phyloP scores from a whole-genome alignment of 1,284 basidiomycete species.

The Xanthoconium separans region DNA sequence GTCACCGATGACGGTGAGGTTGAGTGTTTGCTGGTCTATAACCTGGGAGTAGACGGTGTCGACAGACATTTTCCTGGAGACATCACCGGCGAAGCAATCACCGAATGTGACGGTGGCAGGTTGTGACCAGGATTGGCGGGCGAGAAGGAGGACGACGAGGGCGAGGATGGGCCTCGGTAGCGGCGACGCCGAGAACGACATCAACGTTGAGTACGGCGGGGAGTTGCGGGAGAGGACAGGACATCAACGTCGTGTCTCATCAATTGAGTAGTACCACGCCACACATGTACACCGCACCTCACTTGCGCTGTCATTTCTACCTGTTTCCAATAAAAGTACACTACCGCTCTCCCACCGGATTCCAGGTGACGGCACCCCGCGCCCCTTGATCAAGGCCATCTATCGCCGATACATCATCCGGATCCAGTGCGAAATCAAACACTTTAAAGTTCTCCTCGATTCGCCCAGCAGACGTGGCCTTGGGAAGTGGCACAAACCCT shows the following conservation, averaged over 20 bases:
- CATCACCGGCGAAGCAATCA: slow-evolving; percentile 61
- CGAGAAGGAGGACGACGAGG: slow-evolving; percentile 22
- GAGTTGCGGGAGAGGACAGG: slow-evolving; percentile 12
- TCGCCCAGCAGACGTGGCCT: slow-evolving; percentile 38
- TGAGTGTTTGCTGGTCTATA: slow-evolving; percentile 53
- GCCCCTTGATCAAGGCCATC: slow-evolving; percentile 38
- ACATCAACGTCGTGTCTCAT: slow-evolving; percentile 23
- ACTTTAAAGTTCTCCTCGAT: slow-evolving; percentile 42
- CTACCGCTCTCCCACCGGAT: slow-evolving; percentile 31
- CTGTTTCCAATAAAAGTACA: no score
- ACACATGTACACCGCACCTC: slow-evolving; percentile 13
- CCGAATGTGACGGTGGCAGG: slow-evolving; percentile 52
- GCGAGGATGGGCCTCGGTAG: slow-evolving; percentile 4
- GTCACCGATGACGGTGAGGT: slow-evolving; percentile 64
- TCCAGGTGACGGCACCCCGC: slow-evolving; percentile 39
- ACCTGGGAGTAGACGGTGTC: slow-evolving; percentile 76
- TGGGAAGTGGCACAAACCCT: slow-evolving; percentile 43
- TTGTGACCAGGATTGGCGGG: slow-evolving; percentile 36
- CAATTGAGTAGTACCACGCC: slow-evolving; percentile 20
- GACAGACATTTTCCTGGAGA: slow-evolving; percentile 61
- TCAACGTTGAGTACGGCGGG: slow-evolving; percentile 24
- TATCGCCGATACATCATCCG: slow-evolving; percentile 37
- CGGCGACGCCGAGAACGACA: slow-evolving; percentile 1
- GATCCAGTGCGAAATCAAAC: slow-evolving; percentile 39
- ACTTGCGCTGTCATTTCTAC: not conserved